Percentiles rank a stretch among this genome's conserved stretches.
Evolutionary conservation across 495 filamentous ascomycete species (phyloP).

Genomic region (Aspergillus cristatus): DNA sequence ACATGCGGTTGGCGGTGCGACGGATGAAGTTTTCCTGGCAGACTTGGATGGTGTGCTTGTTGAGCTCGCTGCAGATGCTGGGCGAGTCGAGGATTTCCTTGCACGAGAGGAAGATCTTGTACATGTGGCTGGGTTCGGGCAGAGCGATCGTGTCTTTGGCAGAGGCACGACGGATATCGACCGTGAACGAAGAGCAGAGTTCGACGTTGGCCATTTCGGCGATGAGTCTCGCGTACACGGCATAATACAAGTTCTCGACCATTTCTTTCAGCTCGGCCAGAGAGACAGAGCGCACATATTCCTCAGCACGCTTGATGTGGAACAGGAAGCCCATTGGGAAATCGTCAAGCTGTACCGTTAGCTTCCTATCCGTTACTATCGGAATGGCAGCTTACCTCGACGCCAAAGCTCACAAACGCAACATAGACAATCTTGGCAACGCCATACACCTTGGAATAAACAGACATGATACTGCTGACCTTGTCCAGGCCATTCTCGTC

Average conservation of each 20-base stretch:
- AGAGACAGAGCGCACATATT: conserved; percentile 12
- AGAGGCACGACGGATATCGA: conserved; percentile 9
- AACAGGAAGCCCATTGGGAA: conserved; percentile 15
- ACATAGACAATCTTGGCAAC: conserved; percentile 28
- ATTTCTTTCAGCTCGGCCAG: conserved; percentile 20
- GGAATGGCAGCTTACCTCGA: conserved; percentile 27
- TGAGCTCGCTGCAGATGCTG: conserved; percentile 14
- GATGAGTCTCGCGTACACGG: conserved; percentile 25
- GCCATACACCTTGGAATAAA: conserved; percentile 26
- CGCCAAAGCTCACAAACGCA: conserved; percentile 23
- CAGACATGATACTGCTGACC: conserved; percentile 13
- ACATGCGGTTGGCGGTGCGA: conserved; percentile 7
- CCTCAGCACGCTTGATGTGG: conserved; percentile 23
- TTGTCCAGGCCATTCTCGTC: conserved; percentile 11
- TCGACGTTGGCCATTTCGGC: conserved; percentile 31
- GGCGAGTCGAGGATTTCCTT: conserved; percentile 25
- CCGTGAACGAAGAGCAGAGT: conserved; percentile 20
- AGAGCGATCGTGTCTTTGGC: conserved; percentile 11
- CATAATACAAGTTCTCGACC: conserved; percentile 28
- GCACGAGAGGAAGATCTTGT: conserved; percentile 22
- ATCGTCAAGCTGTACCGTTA: conserved; percentile 18
- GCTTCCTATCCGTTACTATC: neutral
- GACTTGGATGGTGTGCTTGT: conserved; percentile 13
- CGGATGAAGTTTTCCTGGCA: conserved; percentile 21
- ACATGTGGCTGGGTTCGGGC: conserved; percentile 24